Evolutionary conservation across 352 stramenopile genomes (phyloP), one percentile per base, ranked within the genome.

Genomic region (Globisporangium rhizosaccharum): DNA sequence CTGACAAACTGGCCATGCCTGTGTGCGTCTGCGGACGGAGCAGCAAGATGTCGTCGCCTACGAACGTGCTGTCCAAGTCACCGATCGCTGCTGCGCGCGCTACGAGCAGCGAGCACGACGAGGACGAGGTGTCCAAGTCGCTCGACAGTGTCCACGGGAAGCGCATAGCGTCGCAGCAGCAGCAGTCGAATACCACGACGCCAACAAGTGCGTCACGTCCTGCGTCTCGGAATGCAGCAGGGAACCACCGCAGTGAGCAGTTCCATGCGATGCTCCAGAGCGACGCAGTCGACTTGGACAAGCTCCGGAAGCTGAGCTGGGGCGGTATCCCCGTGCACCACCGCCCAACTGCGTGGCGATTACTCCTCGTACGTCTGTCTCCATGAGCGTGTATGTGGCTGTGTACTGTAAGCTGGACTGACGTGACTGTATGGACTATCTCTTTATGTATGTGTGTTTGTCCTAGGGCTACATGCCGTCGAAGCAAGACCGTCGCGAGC

Each of bases 381-480:
- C 11, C 7, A 18, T 15, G 5, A 11, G 15, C 57, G 3, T 6
- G 45, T 17, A n/a, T n/a, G 42, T 47, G 12, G 1, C 23, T 23
- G 23, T 23, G 23, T 23, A n/a, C 42, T 47, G 42, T 6, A 36
- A 6, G 41, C 18, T 17, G 18, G 0, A n/a, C 42, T 47, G 15
- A 47, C 42, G 42, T 10, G 17, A 1, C 5, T 18, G 8, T 9
- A 47, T 20, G 8, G 9, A 18, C n/a, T 47, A 23, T 23, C 23
- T 23, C 23, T 23, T 23, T 23, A 18, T 23, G 11, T 50, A 14
- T 11, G 26, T 57, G 49, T 17, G 20, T 36, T 8, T 49, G 6
- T 44, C 8, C 39, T 44, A 92, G 83, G 76, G 97, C 1, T 99
- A 99, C 68, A 86, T 99, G 67, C 97, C 97, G n/a, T 87, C 94